These are phyloP conservation scores for Artemisia tridentata DNA, from an alignment of 129 eudicot species.

Conservation along the genomic window DNA sequence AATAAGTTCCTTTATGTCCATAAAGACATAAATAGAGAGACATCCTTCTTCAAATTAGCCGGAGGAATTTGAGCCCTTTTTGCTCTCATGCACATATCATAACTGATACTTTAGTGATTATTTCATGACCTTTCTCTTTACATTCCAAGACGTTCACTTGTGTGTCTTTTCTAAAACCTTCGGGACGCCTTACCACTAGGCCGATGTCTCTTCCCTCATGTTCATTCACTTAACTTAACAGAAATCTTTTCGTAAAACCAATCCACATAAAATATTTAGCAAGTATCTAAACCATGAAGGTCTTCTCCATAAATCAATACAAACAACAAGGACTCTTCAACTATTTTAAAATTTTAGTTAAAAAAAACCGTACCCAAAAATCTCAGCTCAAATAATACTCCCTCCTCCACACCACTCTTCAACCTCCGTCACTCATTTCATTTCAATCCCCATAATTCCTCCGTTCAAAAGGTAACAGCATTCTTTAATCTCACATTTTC, in stretches of 20 bases:
- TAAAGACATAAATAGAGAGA: too few relatives aligned
- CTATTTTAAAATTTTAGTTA: not conserved
- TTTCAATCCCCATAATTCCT: constrained; percentile 17
- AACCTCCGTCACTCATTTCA: constrained; percentile 44
- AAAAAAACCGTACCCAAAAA: not conserved
- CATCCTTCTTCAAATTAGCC: too few relatives aligned
- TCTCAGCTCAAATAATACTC: constrained; percentile 18
- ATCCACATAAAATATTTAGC: not conserved
- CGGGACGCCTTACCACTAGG: too few relatives aligned
- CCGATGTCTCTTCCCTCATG: too few relatives aligned
- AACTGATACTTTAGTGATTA: too few relatives aligned
- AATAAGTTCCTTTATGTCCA: too few relatives aligned
- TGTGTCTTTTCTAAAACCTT: too few relatives aligned
- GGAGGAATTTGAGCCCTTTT: too few relatives aligned
- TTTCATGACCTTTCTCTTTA: too few relatives aligned
- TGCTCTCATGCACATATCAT: too few relatives aligned
- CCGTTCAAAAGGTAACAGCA: not conserved
- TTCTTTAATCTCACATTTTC: not conserved
- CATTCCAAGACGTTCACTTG: too few relatives aligned
- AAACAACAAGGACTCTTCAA: constrained; percentile 15
- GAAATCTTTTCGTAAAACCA: not conserved
- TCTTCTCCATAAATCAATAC: not conserved
- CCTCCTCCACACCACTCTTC: constrained; percentile 28
- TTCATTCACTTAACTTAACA: not conserved
- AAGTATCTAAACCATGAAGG: constrained; percentile 18